Conservation (phyloP, 352 stramenopile genomes). For the Phytophthora vignae region DNA sequence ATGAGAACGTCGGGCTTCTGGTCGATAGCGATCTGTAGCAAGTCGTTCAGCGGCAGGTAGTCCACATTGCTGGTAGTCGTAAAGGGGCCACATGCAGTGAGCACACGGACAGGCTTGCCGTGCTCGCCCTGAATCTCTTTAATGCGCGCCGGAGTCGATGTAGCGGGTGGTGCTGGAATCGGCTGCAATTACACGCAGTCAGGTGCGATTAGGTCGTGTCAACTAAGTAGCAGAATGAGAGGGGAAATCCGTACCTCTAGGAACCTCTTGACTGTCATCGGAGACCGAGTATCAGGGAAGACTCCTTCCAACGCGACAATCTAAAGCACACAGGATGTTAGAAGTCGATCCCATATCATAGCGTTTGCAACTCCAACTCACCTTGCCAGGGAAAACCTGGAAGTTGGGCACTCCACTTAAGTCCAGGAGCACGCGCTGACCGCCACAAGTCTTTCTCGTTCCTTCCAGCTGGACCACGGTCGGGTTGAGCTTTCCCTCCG, state of each 20-base stretch:
- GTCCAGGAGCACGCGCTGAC: constrained; percentile 81
- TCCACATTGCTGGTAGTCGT: constrained; percentile 95
- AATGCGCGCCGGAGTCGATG: constrained; percentile 50
- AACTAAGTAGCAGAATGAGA: not conserved
- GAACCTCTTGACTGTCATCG: constrained; percentile 82
- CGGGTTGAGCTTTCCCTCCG: constrained; percentile 85
- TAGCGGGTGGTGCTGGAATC: constrained; percentile 64
- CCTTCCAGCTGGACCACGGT: constrained; percentile 87
- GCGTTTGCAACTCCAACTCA: constrained; percentile 24
- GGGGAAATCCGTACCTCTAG: constrained; percentile 60
- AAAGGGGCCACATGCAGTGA: constrained; percentile 95
- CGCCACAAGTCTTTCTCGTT: constrained; percentile 82
- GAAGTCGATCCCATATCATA: not conserved
- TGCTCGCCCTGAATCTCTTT: constrained; percentile 58
- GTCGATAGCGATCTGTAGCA: constrained; percentile 83
- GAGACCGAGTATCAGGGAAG: constrained; percentile 70
- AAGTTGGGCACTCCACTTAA: constrained; percentile 74
- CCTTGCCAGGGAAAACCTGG: constrained; percentile 87
- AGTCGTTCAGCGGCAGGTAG: constrained; percentile 95
- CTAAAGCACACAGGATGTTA: constrained; percentile 36
- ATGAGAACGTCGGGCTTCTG: constrained; percentile 95
- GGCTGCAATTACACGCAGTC: constrained; percentile 40
- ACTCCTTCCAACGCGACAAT: constrained; percentile 86
- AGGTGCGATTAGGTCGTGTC: not conserved
- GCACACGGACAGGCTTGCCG: constrained; percentile 69